A percentile compares a stretch with the other conserved stretches of the same genome.
phyloP scores from a whole-genome alignment of 768 basidiomycete species.

The Mycena amicta region DNA sequence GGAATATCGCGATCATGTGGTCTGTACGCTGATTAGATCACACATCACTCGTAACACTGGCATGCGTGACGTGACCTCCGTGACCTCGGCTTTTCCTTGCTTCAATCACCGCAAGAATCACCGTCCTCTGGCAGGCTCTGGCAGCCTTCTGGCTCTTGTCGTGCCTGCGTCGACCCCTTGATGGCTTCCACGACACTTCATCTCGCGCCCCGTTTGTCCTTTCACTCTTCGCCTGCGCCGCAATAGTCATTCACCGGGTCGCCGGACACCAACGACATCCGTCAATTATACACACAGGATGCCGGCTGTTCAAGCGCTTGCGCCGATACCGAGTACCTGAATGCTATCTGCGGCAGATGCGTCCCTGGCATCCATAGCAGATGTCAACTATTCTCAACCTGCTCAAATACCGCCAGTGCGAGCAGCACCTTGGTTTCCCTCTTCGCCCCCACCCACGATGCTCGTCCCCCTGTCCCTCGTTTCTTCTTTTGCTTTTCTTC shows the following conservation, averaged over 20 bases:
- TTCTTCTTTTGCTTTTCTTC: background rate
- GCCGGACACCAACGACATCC: background rate
- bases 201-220: background rate
- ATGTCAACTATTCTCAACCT: background rate
- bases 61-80: no score
- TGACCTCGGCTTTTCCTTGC: no score
- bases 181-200: background rate
- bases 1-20: background rate
- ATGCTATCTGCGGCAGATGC: background rate
- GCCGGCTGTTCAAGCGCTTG: conserved; percentile 1
- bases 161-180: background rate
- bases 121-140: no score
- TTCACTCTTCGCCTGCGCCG: background rate
- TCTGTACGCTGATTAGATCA: no score
- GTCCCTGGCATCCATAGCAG: conserved; percentile 9
- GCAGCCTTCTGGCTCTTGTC: background rate
- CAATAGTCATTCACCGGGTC: no score
- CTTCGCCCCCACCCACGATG: background rate
- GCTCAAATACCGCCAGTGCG: background rate
- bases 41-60: no score
- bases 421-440: background rate
- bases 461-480: background rate
- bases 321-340: conserved; percentile 1
- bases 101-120: no score
- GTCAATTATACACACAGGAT: background rate